Evolutionary conservation across 371 early-diverging fungal species (phyloP).

Genomic region (Fennellomyces sp.): DNA sequence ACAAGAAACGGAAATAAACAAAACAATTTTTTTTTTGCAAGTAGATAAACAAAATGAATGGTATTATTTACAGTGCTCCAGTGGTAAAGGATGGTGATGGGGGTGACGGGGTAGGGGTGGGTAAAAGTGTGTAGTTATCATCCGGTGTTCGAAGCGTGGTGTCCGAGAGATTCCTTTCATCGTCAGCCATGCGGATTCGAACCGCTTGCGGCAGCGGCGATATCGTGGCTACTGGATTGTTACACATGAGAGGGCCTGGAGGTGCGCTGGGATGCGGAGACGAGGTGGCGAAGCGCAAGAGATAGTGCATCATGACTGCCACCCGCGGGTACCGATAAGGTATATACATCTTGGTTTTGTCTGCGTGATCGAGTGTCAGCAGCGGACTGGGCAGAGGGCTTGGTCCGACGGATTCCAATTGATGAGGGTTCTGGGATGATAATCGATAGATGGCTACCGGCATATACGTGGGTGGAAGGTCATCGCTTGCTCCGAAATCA

Average conservation of each 20-base stretch:
- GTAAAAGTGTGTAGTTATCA: neutral
- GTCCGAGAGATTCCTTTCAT: neutral
- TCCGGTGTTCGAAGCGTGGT: neutral
- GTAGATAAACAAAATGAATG: neutral
- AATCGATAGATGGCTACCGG: neutral
- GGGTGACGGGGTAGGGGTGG: neutral
- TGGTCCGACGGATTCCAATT: neutral
- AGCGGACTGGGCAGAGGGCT: neutral
- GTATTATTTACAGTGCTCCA: neutral
- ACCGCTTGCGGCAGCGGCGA: no score
- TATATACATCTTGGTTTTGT: constrained; percentile 1
- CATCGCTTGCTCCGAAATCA: no score
- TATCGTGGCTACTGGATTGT: no score
- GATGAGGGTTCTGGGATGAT: neutral
- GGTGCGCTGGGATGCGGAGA: no score
- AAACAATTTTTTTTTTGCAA: neutral
- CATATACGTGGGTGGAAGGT: no score
- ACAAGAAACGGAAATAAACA: constrained; percentile 9
- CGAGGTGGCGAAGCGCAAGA: neutral
- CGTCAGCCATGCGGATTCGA: neutral
- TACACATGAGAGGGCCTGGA: no score
- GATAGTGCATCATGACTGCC: neutral
- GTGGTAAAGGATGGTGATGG: neutral
- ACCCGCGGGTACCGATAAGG: neutral
- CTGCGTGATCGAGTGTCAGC: neutral